Conservation (phyloP, 164 flowering plant species). For the Liquidambar formosana region DNA sequence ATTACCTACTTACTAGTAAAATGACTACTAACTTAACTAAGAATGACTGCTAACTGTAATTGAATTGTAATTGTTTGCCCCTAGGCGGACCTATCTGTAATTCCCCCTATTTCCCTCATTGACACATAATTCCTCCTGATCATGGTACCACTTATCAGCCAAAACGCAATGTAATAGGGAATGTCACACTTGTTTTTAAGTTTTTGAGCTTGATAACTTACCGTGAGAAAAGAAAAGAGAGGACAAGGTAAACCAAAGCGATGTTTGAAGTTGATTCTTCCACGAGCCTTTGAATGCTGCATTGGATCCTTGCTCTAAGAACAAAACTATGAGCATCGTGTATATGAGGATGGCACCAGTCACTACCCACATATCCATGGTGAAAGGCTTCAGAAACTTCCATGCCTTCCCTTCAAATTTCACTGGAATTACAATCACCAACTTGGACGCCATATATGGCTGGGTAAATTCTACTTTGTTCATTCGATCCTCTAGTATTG, state of each 20-base stretch:
- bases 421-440: conserved; percentile 40
- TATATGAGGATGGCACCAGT: conserved; percentile 32
- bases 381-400: conserved; percentile 59
- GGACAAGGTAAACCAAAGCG: conserved; percentile 58
- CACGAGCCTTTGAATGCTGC: conserved; percentile 43
- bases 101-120: no score
- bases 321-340: conserved; percentile 46
- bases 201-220: conserved; percentile 30
- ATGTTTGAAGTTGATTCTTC: conserved; percentile 42
- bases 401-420: conserved; percentile 23
- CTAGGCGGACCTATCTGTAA: no score
- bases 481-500: conserved; percentile 40
- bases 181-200: no score
- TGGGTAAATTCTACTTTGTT: conserved; percentile 49
- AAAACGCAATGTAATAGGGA: no score
- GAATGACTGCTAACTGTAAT: no score
- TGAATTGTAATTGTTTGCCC: no score
- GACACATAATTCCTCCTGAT: no score
- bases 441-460: conserved; percentile 49
- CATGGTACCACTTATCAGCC: no score
- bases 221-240: conserved; percentile 64
- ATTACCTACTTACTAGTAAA: no score
- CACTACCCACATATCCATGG: conserved; percentile 44
- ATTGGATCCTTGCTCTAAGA: conserved; percentile 49
- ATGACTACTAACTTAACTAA: no score